These are phyloP conservation scores for Fistulinella staudtii DNA, from an alignment of 1,284 basidiomycete species.

Conservation along the genomic window DNA sequence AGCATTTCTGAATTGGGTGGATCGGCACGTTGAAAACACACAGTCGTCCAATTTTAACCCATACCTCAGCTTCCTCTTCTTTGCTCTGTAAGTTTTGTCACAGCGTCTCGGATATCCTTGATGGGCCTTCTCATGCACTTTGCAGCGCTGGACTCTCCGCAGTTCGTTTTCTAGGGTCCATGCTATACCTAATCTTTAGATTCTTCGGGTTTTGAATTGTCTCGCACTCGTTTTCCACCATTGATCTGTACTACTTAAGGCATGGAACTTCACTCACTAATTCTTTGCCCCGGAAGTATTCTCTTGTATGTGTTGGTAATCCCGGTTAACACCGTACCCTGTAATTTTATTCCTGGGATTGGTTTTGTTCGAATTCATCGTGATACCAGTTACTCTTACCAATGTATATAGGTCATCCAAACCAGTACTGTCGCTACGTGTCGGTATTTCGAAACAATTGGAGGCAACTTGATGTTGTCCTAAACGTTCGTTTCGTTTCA, in stretches of 20 bases:
- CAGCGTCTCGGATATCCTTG: neutral
- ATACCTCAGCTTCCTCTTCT: conserved; percentile 81
- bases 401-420: too few species aligned
- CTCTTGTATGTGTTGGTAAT: conserved; percentile 11
- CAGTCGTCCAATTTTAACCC: conserved; percentile 71
- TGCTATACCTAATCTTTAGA: conserved; percentile 74
- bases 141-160: conserved; percentile 71
- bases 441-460: too few species aligned
- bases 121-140: conserved; percentile 4
- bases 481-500: too few species aligned
- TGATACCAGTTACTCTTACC: too few species aligned
- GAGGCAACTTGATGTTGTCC: too few species aligned
- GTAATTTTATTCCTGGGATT: conserved; percentile 10
- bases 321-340: conserved; percentile 10
- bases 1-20: conserved; percentile 66
- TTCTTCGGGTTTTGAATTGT: conserved; percentile 50
- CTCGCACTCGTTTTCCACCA: neutral
- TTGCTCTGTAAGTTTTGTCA: conserved; percentile 59
- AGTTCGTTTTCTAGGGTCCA: conserved; percentile 74
- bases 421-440: too few species aligned
- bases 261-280: conserved; percentile 1
- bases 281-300: conserved; percentile 4
- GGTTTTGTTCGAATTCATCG: too few species aligned
- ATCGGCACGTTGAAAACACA: conserved; percentile 45
- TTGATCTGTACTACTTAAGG: conserved; percentile 11